Base-by-base conservation (phyloP, 768 basidiomycete genomes). In the Basidioascus undulatus region DNA sequence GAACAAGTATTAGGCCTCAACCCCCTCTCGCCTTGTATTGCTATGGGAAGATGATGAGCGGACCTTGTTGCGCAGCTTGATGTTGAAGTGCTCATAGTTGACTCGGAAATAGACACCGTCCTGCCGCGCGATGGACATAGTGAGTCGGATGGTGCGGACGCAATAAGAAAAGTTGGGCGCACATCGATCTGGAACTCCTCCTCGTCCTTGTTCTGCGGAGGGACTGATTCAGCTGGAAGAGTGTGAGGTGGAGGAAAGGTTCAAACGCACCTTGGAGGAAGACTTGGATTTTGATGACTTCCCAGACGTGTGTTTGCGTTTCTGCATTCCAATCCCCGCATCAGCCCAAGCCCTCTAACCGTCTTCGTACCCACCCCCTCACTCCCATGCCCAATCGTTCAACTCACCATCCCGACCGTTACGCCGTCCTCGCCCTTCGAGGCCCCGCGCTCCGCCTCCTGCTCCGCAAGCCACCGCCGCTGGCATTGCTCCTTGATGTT, bases 1-100 rank as follows among this genome's bases (percentile, higher is more conserved):
- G 26, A 1, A 28, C 0, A 15, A 10, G 26, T 4, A 4, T n/a
- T 1, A 12, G n/a, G n/a, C n/a, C n/a, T n/a, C n/a, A 10, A 7
- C 27, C 44, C 28, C 20, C 43, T 44, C 31, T 42, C 43, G 0
- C 32, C 38, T 33, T 18, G 24, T 10, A 18, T 18, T 9, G 39
- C 11, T 11, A 32, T 11, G 35, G 19, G 30, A n/a, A 37, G 32
- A 32, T n/a, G 25, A 33, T 6, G 15, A 35, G 50, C 70, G 7
- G 49, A 82, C 83, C 53, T 74, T 65, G 59, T 92, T 89, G 32
- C 89, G 75, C 39, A 92, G 71, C 50, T 81, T 74, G 25, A 82
- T 63, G 48, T 77, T 73, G 58, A 86, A 89, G 50, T 71, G 76
- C 49, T 84, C 76, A 53, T 74, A 79, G 60, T 94, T 94, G 36